Evolutionary conservation across 257 asterid species (phyloP), one percentile per base, ranked within the genome.

Genomic region (Capsicum chinense): DNA sequence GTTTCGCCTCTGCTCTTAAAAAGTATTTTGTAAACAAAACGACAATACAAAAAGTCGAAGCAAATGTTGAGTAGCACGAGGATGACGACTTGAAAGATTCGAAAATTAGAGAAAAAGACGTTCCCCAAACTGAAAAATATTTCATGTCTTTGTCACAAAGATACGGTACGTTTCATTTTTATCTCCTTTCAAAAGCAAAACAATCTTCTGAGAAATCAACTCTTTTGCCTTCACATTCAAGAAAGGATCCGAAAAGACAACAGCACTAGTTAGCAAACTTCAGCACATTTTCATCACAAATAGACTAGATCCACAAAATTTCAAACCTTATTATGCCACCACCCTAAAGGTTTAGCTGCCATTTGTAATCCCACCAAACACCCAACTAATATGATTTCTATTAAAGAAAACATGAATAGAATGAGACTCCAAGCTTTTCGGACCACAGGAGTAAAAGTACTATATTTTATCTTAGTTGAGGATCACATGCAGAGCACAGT

Each of bases 401-500:
- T 44, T 17, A 33, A 12, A 62, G 13, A 12, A n/a, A 60, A 47
- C 58, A 39, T 15, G 50, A 79, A 79, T 54, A 57, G 35, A 39
- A 60, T 58, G 42, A 60, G 14, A 81, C 59, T 39, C 63, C 60
- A 62, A 81, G 56, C 5, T 81, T 81, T 62, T 19, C 33, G 76
- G 76, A 81, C 76, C 76, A 81, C 84, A 62, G 44, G 26, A 1
- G 19, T 57, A 58, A 58, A 57, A 79, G 11, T 80, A 26, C 33
- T 26, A 4, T 80, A 59, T 12, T 13, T 12, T 52, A 13, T 1
- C 7, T 74, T 26, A 44, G 63, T 52, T 52, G 76, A 50, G 8
- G 47, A 12, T 81, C 60, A 81, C 84, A 81, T 81, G 78, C 84
- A 44, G 15, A 48, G 59, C 47, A 44, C 9, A 42, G 21, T 39